phyloP scores from a whole-genome alignment of 164 flowering plant genomes.

The Kalanchoe fedtschenkoi region DNA sequence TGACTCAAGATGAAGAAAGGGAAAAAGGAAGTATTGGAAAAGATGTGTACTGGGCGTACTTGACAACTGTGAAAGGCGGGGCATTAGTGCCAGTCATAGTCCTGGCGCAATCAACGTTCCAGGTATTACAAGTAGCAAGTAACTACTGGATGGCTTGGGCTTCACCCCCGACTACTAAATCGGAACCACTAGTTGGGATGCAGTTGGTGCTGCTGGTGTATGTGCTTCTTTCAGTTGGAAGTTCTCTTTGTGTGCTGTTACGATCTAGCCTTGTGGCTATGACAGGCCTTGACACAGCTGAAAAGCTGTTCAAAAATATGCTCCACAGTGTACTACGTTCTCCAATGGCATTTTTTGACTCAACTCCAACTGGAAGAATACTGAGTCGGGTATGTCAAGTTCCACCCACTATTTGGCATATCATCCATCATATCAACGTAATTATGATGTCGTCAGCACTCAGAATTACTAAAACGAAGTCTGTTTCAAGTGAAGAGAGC shows the following conservation, averaged over 20 bases:
- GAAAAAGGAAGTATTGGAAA: slow-evolving; percentile 89
- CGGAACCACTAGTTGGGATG: slow-evolving; percentile 31
- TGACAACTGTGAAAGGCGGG: slow-evolving; percentile 64
- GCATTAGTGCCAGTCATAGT: slow-evolving; percentile 56
- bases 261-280: slow-evolving; percentile 48
- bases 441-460: not conserved
- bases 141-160: slow-evolving; percentile 99
- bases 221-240: slow-evolving; percentile 57
- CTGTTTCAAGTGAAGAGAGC: not conserved
- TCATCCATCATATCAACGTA: not conserved
- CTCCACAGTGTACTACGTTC: slow-evolving; percentile 62
- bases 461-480: not conserved
- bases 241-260: slow-evolving; percentile 65
- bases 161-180: slow-evolving; percentile 44
- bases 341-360: slow-evolving; percentile 97
- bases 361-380: slow-evolving; percentile 94
- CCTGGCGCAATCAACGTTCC: slow-evolving; percentile 71
- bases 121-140: slow-evolving; percentile 67
- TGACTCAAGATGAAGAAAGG: slow-evolving; percentile 81
- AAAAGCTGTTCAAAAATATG: slow-evolving; percentile 70
- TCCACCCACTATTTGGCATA: not conserved
- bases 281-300: slow-evolving; percentile 59
- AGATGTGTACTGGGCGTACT: slow-evolving; percentile 79
- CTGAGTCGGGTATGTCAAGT: slow-evolving; percentile 58
- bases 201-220: slow-evolving; percentile 49